Conservation (phyloP, 176 grass and related monocot species). For the Stipa capillata region DNA sequence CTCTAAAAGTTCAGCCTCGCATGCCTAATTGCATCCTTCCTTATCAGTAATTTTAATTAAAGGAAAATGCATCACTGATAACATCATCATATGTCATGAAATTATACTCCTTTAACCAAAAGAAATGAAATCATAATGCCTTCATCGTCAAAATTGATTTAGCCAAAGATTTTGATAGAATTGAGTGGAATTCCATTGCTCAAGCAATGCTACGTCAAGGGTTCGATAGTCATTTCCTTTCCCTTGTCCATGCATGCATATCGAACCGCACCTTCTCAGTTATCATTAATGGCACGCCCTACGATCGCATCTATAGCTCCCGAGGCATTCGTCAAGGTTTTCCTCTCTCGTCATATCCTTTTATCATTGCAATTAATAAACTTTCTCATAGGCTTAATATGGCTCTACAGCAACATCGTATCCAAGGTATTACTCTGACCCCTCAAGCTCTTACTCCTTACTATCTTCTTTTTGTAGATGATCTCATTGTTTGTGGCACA, state of each 20-base stretch:
- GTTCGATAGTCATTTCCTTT: background rate
- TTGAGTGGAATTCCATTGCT: background rate
- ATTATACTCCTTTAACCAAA: background rate
- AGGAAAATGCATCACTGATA: background rate
- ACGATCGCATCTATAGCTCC: background rate
- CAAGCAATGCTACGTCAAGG: background rate
- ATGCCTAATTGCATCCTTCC: background rate
- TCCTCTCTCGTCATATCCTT: background rate
- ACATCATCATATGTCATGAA: background rate
- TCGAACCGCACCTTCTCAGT: background rate
- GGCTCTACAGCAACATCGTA: rapidly evolving
- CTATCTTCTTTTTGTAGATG: background rate
- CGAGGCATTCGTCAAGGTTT: background rate
- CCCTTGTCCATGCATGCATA: background rate
- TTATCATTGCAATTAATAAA: background rate
- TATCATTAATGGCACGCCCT: background rate
- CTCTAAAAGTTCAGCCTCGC: background rate
- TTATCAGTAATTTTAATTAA: background rate
- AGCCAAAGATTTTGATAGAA: background rate
- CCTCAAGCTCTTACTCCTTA: background rate
- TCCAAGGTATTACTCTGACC: background rate
- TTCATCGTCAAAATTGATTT: background rate
- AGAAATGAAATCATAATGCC: background rate
- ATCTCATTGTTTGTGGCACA: background rate
- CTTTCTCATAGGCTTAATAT: rapidly evolving